These are phyloP conservation scores for Heliocybe sulcata DNA, from an alignment of 1,284 basidiomycete genomes.

Conservation along the genomic window DNA sequence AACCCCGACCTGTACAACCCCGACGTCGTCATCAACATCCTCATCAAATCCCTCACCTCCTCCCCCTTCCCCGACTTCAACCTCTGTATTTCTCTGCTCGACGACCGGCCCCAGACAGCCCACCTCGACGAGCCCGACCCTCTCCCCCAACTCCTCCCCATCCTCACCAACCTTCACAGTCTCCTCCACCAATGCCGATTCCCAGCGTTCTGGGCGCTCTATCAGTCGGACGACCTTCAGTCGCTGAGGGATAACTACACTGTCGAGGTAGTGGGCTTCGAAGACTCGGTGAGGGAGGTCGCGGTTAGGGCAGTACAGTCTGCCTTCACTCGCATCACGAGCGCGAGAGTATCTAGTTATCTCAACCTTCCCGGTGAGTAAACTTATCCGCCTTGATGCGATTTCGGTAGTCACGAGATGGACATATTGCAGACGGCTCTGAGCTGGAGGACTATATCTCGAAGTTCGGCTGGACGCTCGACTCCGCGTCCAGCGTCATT, in stretches of 20 bases:
- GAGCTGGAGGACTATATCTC: conserved; percentile 62
- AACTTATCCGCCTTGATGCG: background rate
- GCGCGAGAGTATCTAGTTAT: conserved; percentile 65
- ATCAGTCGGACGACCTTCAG: conserved; percentile 61
- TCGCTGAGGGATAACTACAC: conserved; percentile 80
- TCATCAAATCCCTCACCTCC: conserved; percentile 84
- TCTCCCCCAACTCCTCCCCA: conserved; percentile 67
- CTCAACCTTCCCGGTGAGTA: conserved; percentile 60
- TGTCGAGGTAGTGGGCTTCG: conserved; percentile 75
- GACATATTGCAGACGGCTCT: conserved; percentile 29
- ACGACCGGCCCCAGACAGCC: conserved; percentile 58
- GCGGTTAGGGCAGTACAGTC: conserved; percentile 73
- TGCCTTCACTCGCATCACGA: conserved; percentile 71
- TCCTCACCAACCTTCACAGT: conserved; percentile 68
- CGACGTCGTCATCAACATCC: conserved; percentile 90
- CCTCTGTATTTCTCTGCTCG: conserved; percentile 85
- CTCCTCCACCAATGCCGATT: conserved; percentile 86
- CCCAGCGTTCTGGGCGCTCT: conserved; percentile 81
- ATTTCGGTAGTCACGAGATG: conserved; percentile 13
- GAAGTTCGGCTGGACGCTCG: conserved; percentile 71
- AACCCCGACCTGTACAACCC: conserved; percentile 92
- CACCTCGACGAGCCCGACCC: conserved; percentile 76
- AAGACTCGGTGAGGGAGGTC: conserved; percentile 72
- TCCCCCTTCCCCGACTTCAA: conserved; percentile 89
- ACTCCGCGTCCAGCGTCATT: conserved; percentile 54